Evolutionary conservation across 495 filamentous ascomycete genomes (phyloP).

Genomic region (Halenospora varia): DNA sequence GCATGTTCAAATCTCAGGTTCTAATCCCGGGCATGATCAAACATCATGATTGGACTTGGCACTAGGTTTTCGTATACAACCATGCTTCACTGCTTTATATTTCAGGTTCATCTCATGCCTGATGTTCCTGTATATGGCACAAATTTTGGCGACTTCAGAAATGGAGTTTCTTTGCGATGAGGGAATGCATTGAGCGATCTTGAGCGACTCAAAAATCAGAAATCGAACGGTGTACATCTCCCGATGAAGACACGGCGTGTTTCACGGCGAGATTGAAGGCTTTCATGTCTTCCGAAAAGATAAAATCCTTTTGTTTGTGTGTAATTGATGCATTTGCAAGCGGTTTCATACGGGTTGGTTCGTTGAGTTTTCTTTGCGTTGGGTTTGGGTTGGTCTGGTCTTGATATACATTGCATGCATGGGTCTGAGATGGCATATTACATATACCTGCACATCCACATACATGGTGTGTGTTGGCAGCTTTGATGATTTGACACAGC

Average conservation of each 20-base stretch:
- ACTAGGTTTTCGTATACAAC: not conserved
- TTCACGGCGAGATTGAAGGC: conserved; percentile 2
- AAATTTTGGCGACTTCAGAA: not conserved
- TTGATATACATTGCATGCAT: conserved; percentile 19
- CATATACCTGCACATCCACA: not conserved
- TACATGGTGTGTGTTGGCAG: conserved; percentile 3
- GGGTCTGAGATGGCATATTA: conserved; percentile 6
- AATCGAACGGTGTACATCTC: conserved; percentile 2
- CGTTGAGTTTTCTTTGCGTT: not conserved
- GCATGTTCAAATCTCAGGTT: not conserved
- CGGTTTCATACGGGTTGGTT: conserved; percentile 3
- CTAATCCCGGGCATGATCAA: not conserved
- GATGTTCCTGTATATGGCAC: not conserved
- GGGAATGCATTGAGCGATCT: not conserved
- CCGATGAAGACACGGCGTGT: conserved; percentile 1
- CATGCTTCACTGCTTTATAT: conserved; percentile 2
- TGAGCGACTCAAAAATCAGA: not conserved
- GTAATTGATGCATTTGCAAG: conserved; percentile 17
- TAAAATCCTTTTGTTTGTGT: conserved; percentile 7
- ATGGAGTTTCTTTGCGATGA: not conserved
- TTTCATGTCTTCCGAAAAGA: conserved; percentile 1
- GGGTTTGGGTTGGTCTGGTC: conserved; percentile 11
- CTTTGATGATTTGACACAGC: not conserved
- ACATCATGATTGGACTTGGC: not conserved
- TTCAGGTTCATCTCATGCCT: not conserved